Conservation (phyloP, 148 eudicot species). For the Vaccinium myrtillus region DNA sequence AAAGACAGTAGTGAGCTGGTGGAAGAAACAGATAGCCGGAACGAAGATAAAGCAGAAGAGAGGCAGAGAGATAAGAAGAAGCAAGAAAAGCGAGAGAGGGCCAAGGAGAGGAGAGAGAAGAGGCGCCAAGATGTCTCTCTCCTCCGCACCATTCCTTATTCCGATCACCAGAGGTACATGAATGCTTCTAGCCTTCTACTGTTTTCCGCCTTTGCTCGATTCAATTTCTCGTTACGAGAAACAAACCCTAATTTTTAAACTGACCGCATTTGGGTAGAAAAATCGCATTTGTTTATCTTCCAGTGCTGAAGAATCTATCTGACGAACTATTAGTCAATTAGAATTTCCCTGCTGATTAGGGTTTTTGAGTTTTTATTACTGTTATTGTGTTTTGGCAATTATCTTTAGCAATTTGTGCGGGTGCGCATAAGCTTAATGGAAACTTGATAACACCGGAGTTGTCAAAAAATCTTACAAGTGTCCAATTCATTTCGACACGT, state of each 20-base stretch:
- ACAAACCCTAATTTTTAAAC: neutral
- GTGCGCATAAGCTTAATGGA: too few species aligned
- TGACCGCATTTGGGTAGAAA: neutral
- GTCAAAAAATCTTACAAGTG: too few species aligned
- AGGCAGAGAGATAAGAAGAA: conserved; percentile 16
- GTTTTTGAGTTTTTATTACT: neutral
- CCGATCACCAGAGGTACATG: conserved; percentile 72
- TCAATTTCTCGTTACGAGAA: neutral
- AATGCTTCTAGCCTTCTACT: neutral
- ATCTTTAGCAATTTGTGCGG: too few species aligned
- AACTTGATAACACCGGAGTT: too few species aligned
- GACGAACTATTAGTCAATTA: neutral
- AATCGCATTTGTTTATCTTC: neutral
- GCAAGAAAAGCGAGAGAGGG: conserved; percentile 51
- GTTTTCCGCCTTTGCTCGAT: neutral
- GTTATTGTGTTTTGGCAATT: neutral
- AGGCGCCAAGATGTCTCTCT: conserved; percentile 82
- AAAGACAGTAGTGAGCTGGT: neutral
- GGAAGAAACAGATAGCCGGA: conserved; percentile 6
- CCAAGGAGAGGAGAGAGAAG: conserved; percentile 65
- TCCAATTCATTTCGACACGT: neutral
- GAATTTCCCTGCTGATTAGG: neutral
- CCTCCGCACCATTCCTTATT: conserved; percentile 83
- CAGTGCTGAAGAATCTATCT: neutral
- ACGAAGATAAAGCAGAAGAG: conserved; percentile 3